Percentiles rank a stretch among this genome's conserved stretches.
These are phyloP conservation scores for Volvariella surrecta DNA, from an alignment of 1,284 basidiomycete genomes.

Conservation along the genomic window DNA sequence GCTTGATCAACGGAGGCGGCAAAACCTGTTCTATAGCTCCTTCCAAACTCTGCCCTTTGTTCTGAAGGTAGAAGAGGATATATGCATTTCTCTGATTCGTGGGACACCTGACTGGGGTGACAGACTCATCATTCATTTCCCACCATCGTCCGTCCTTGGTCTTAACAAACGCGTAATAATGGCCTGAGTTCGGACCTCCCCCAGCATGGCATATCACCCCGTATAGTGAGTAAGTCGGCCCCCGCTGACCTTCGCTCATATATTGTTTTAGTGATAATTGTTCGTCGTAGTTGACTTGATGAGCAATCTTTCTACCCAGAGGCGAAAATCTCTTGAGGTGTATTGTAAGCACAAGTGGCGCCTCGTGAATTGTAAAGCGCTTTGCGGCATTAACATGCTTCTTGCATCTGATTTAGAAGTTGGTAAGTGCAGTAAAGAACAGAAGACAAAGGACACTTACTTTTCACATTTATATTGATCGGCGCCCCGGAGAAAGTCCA, in stretches of 20 bases:
- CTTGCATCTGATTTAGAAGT: constrained; percentile 60
- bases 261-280: constrained; percentile 68
- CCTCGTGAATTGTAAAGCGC: constrained; percentile 80
- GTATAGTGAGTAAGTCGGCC: constrained; percentile 82
- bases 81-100: constrained; percentile 80
- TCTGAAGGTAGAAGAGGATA: constrained; percentile 85
- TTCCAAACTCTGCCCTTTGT: constrained; percentile 64
- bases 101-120: constrained; percentile 39
- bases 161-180: constrained; percentile 89
- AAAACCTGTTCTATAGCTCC: constrained; percentile 37
- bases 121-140: constrained; percentile 90
- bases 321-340: constrained; percentile 96
- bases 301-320: constrained; percentile 79
- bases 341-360: constrained; percentile 89
- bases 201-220: constrained; percentile 94
- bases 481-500: constrained; percentile 80
- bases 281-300: constrained; percentile 75
- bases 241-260: constrained; percentile 77
- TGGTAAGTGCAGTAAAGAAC: constrained; percentile 4
- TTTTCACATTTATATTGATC: constrained; percentile 99
- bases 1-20: constrained; percentile 20
- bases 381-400: constrained; percentile 84
- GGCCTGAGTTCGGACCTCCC: constrained; percentile 88
- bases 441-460: constrained; percentile 37
- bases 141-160: constrained; percentile 71